Evolutionary conservation across 768 basidiomycete species (phyloP).

Genomic region (Galerina marginata): DNA sequence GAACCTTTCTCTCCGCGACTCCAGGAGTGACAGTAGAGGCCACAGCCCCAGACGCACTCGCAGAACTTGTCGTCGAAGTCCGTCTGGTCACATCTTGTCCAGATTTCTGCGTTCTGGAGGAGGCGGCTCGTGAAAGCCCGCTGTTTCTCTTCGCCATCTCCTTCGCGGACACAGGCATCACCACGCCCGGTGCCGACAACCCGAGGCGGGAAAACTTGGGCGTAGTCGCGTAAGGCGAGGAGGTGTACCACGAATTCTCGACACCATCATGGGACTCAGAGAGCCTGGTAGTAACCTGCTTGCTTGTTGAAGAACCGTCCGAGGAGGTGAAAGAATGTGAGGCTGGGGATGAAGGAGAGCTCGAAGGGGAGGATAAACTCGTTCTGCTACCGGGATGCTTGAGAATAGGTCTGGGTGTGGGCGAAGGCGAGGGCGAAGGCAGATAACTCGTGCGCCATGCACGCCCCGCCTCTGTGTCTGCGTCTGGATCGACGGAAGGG

Average conservation of each 20-base stretch:
- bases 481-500: background rate
- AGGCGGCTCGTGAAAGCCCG: background rate
- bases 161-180: conserved; percentile 47
- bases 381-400: conserved; percentile 1
- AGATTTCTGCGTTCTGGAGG: background rate
- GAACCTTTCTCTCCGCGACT: background rate
- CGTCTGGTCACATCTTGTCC: background rate
- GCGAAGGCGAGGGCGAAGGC: background rate
- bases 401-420: conserved; percentile 1
- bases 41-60: background rate
- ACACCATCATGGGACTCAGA: background rate
- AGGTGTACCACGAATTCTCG: conserved; percentile 40
- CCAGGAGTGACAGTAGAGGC: background rate
- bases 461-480: background rate
- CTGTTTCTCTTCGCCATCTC: conserved; percentile 12
- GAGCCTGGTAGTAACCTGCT: background rate
- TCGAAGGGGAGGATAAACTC: conserved; percentile 4
- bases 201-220: conserved; percentile 48
- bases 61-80: background rate
- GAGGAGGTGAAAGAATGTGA: background rate
- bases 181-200: conserved; percentile 36
- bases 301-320: background rate
- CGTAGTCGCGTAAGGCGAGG: conserved; percentile 37
- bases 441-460: background rate
- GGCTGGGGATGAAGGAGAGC: background rate